Base-by-base conservation (phyloP, 2,329 filamentous ascomycete species). In the Ophiostoma tasmaniense region DNA sequence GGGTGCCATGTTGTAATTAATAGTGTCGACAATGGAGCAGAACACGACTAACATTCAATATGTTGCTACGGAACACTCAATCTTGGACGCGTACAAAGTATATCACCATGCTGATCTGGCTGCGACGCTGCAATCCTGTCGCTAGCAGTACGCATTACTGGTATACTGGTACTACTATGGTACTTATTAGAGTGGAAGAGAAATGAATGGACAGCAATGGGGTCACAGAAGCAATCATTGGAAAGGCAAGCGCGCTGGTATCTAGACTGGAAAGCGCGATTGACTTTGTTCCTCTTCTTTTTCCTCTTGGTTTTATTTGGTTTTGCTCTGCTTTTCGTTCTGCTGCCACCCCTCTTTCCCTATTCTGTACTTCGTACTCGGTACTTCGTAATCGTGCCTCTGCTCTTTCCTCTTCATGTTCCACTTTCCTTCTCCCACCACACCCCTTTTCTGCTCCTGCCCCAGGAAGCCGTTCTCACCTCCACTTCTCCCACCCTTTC, bases 381-480 rank as follows among this genome's bases (percentile, higher is more conserved):
- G n/a, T n/a, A n/a, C n/a, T n/a, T n/a, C n/a, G n/a, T 52, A n/a
- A 22, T 52, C 45, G 17, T 45, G 7, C 42, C 42, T 45, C 42
- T 45, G 17, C 42, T 45, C 42, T 45, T 45, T 45, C 42, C 42
- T 45, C 42, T 45, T 17, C 22, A 10, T 22, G 14, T 55, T 25
- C n/a, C 50, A 25, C 50, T 55, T 55, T 55, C n/a, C 50, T 55
- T 55, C 50, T 55, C 10, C 22, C 50, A 55, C 50, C 50, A 55
- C 50, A 55, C 50, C 50, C n/a, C 50, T 55, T 25, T 55, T 55
- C 50, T 45, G 50, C 50, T 55, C 50, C n/a, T 55, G 50, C 50
- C 50, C 50, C 50, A 8, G 50, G 11, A 55, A 55, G 50, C 22
- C 50, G 50, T 55, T 55, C n/a, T 55, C 10, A 55, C 50, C 50